phyloP scores from a whole-genome alignment of 2,329 filamentous ascomycete species.

The Teratosphaeria epicoccoides region DNA sequence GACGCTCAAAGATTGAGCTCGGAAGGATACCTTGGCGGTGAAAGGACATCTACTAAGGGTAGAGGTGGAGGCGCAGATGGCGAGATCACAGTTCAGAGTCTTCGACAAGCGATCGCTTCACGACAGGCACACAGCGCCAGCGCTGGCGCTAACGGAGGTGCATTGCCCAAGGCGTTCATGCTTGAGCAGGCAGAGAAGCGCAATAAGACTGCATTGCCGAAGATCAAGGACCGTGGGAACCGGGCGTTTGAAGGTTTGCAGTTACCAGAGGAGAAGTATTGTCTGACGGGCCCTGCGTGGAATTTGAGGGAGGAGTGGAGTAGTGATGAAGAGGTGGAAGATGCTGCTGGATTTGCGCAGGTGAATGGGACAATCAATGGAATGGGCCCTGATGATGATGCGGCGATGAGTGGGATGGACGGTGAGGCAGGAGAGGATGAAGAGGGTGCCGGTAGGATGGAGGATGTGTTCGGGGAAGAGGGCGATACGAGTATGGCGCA shows the following conservation, averaged over 20 bases:
- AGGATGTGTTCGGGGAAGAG: slow-evolving; percentile 33
- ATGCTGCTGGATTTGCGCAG: slow-evolving; percentile 46
- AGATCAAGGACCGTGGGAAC: slow-evolving; percentile 32
- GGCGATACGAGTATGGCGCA: slow-evolving; percentile 23
- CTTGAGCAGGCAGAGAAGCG: slow-evolving; percentile 61
- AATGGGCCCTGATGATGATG: slow-evolving; percentile 24
- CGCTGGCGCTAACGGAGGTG: slow-evolving; percentile 31
- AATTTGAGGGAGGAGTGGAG: slow-evolving; percentile 49
- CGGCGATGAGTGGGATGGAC: slow-evolving; percentile 34
- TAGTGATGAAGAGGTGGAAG: slow-evolving; percentile 33
- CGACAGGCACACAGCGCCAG: slow-evolving; percentile 58
- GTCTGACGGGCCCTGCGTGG: slow-evolving; percentile 47
- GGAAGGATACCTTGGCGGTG: slow-evolving; percentile 51
- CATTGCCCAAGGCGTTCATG: slow-evolving; percentile 63
- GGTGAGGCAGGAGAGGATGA: slow-evolving; percentile 26
- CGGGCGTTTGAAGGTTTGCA: slow-evolving; percentile 48
- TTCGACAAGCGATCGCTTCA: slow-evolving; percentile 62
- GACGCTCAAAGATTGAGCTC: slow-evolving; percentile 60
- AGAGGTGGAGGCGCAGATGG: slow-evolving; percentile 29
- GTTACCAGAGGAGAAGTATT: slow-evolving; percentile 53
- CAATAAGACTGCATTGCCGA: slow-evolving; percentile 54
- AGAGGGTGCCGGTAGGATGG: slow-evolving; percentile 29
- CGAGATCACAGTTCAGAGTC: slow-evolving; percentile 52
- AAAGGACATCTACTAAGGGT: slow-evolving; percentile 2
- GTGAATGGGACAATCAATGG: slow-evolving; percentile 14